Evolutionary conservation across 1,284 basidiomycete species (phyloP).

Genomic region (Rhodotorula sp.): DNA sequence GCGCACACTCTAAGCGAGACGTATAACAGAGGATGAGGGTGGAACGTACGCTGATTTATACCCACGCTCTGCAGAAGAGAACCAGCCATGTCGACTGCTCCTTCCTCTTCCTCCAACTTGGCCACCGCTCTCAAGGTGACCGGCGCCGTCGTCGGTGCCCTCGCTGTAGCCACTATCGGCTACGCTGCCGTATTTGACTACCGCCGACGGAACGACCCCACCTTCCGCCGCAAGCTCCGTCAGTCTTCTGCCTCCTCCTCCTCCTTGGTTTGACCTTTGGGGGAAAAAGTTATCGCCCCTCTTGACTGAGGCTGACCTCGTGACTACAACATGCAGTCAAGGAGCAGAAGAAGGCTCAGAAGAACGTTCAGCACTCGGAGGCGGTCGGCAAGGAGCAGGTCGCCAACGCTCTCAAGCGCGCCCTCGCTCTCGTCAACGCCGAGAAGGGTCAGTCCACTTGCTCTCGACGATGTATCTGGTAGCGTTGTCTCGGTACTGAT

Average conservation of each 20-base stretch:
- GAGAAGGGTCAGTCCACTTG: constrained; percentile 43
- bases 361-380: constrained; percentile 60
- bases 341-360: constrained; percentile 75
- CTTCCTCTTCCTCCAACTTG: constrained; percentile 49
- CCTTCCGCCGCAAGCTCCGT: constrained; percentile 88
- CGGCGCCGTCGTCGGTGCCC: constrained; percentile 58
- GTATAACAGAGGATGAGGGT: not conserved
- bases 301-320: not conserved
- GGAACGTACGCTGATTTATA: not conserved
- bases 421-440: constrained; percentile 54
- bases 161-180: constrained; percentile 61
- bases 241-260: constrained; percentile 49
- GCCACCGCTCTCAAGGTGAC: constrained; percentile 51
- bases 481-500: constrained; percentile 14
- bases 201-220: constrained; percentile 79
- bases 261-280: too few relatives aligned
- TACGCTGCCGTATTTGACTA: constrained; percentile 95
- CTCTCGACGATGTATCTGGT: not conserved
- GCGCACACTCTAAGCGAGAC: not conserved
- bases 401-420: constrained; percentile 60
- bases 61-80: not conserved
- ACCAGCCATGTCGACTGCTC: constrained; percentile 1
- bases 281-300: not conserved
- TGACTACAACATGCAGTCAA: constrained; percentile 60
- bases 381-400: constrained; percentile 52